Evolutionary conservation across 176 grass and related monocot genomes (phyloP), one percentile per base, ranked within the genome.

Genomic region (Ananas comosus): DNA sequence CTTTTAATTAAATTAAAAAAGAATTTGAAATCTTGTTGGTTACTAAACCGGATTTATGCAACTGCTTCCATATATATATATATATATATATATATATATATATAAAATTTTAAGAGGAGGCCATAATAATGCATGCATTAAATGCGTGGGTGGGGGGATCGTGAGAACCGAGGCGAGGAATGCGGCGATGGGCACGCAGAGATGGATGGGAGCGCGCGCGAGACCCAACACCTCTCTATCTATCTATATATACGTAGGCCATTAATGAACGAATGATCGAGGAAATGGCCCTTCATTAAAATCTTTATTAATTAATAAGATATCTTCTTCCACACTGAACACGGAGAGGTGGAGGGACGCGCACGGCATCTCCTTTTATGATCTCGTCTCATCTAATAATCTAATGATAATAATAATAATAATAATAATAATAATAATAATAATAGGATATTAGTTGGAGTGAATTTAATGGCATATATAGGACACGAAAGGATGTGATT

Each of bases 111-210:
- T 27, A 27, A 27, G 33, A 4, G 6, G 7, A 42, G 5, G 33
- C 33, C 33, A 42, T 42, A 19, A 22, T 23, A 23, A 23, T 23
- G 1, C n/a, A 23, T 10, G 10, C 56, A 61, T 18, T 61, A 9
- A 61, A 61, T 61, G 56, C 56, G 56, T 61, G 10, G 29, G 29
- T 33, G 29, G 29, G 29, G 29, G 56, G 56, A 61, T 59, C 56
- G 16, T 61, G 56, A 18, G 56, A 61, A 7, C 56, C 56, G 56
- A 61, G 56, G 56, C 56, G 56, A 61, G 56, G 56, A 61, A 22
- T 18, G 21, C n/a, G 56, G 56, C 56, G 56, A n/a, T 22, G 56
- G 56, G 14, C 56, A 22, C 56, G 56, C 17, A 7, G 10, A 19
- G 56, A 9, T 19, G 10, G n/a, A 61, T 19, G 16, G 33, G 33